These are phyloP conservation scores for Cercophora samala DNA, from an alignment of 495 filamentous ascomycete species.

Conservation along the genomic window DNA sequence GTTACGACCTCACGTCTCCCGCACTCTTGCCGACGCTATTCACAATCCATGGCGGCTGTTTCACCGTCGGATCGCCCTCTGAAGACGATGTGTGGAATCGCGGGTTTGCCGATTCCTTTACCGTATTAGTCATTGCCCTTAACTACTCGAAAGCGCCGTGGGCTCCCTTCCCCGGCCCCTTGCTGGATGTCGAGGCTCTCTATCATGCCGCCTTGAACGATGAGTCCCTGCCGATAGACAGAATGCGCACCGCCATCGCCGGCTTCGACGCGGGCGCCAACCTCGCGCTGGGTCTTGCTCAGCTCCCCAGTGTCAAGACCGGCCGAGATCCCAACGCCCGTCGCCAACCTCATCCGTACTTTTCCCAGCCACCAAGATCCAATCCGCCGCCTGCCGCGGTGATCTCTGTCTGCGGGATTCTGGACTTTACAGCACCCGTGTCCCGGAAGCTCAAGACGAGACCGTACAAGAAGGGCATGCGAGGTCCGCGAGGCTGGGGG, in stretches of 20 bases:
- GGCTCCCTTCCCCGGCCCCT: slow-evolving; percentile 33
- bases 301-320: slow-evolving; percentile 33
- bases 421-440: slow-evolving; percentile 30
- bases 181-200: slow-evolving; percentile 38
- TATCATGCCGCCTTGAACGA: slow-evolving; percentile 34
- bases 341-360: neutral
- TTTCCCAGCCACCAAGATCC: slow-evolving; percentile 17
- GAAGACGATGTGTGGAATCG: slow-evolving; percentile 43
- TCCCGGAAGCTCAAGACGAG: slow-evolving; percentile 29
- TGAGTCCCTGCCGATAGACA: slow-evolving; percentile 39
- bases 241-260: slow-evolving; percentile 31
- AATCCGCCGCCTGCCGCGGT: slow-evolving; percentile 29
- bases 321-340: slow-evolving; percentile 19
- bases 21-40: slow-evolving; percentile 35
- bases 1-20: slow-evolving; percentile 32
- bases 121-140: slow-evolving; percentile 34
- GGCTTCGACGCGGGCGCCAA: slow-evolving; percentile 41
- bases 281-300: slow-evolving; percentile 35
- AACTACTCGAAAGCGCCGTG: slow-evolving; percentile 40
- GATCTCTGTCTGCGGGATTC: slow-evolving; percentile 31
- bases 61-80: slow-evolving; percentile 30
- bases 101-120: slow-evolving; percentile 32
- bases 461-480: slow-evolving; percentile 33
- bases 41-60: slow-evolving; percentile 40
- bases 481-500: slow-evolving; percentile 28